Base-by-base conservation (phyloP, 768 basidiomycete species). In the Calocybe gangraenosa region DNA sequence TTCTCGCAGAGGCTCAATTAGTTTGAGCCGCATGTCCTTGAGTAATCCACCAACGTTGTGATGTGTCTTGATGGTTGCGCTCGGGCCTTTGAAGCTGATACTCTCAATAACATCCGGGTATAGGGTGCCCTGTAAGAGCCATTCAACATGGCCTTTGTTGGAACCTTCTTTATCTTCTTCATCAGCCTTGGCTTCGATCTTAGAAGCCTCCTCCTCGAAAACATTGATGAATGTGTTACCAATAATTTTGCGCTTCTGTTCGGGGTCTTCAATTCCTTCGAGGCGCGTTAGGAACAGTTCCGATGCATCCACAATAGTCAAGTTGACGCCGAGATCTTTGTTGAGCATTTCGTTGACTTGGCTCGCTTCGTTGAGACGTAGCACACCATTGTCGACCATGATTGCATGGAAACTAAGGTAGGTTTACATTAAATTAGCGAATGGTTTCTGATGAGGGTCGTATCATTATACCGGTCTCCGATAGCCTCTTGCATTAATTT, bases 401-500 rank as follows among this genome's bases (percentile, higher is more conserved):
- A 98, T 96, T 8, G 94, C 96, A 59, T 95, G 96, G 76, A 99
- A 99, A 48, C 94, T 95, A 57, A 14, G 7, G 35, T 43, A 23
- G 38, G 32, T 20, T n/a, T n/a, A n/a, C n/a, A n/a, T n/a, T n/a
- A n/a, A n/a, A 23, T 36, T 45, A 33, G 30, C 44, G 50, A 42
- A 38, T 45, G 22, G 19, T 47, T 41, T 33, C 41, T 21, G 17
- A 38, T 3, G 19, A 3, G 1, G 11, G 15, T 35, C 18, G n/a
- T 35, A 28, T 21, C 5, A 20, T 39, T 71, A 34, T 59, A 90
- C 92, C 95, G 79, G 63, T 97, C 92, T 21, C 96, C 96, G 57
- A 99, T 98, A 20, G 96, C 96, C 70, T 97, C 94, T 55, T 98
- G 94, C 96, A 99, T 99, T 49, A 99, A 76, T 67, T 97, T 98